phyloP scores from a whole-genome alignment of 2,329 filamentous ascomycete species.

The Fusarium tupiense region DNA sequence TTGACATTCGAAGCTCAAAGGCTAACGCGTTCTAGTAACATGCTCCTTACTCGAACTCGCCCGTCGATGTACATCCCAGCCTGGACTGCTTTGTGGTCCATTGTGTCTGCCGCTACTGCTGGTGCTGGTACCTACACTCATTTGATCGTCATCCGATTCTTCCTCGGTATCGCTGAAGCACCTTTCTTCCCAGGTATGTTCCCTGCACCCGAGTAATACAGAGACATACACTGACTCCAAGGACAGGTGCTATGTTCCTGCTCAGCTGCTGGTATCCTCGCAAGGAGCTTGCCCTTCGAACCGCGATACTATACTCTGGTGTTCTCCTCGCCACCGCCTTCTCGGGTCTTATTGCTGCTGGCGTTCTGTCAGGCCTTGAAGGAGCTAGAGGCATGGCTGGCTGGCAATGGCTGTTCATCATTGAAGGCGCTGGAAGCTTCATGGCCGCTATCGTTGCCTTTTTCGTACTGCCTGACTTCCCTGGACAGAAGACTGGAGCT shows the following conservation, averaged over 20 bases:
- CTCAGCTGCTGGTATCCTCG: conserved; percentile 39
- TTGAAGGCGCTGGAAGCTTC: conserved; percentile 44
- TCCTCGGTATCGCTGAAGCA: conserved; percentile 38
- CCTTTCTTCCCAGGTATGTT: conserved; percentile 31
- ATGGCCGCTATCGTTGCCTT: conserved; percentile 29
- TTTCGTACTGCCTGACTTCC: conserved; percentile 38
- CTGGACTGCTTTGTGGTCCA: conserved; percentile 36
- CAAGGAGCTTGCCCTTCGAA: conserved; percentile 40
- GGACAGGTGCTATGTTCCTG: not conserved
- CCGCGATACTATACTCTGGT: conserved; percentile 39
- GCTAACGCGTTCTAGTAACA: not conserved
- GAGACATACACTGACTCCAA: not conserved
- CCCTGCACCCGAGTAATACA: too few species aligned
- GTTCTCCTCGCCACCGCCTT: conserved; percentile 36
- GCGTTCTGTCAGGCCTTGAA: conserved; percentile 33
- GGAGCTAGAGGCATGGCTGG: conserved; percentile 45
- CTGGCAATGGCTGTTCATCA: conserved; percentile 55
- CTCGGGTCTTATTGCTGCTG: conserved; percentile 41
- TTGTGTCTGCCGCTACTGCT: conserved; percentile 35
- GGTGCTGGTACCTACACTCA: conserved; percentile 13
- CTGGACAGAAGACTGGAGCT: conserved; percentile 36
- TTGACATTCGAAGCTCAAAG: accelerated
- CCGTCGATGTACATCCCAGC: conserved; percentile 31
- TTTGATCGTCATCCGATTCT: conserved; percentile 29
- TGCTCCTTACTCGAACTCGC: conserved; percentile 25